A percentile compares a stretch with the other conserved stretches of the same genome.
phyloP scores from a whole-genome alignment of 306 rosid genomes.

The Leucaena leucocephala region DNA sequence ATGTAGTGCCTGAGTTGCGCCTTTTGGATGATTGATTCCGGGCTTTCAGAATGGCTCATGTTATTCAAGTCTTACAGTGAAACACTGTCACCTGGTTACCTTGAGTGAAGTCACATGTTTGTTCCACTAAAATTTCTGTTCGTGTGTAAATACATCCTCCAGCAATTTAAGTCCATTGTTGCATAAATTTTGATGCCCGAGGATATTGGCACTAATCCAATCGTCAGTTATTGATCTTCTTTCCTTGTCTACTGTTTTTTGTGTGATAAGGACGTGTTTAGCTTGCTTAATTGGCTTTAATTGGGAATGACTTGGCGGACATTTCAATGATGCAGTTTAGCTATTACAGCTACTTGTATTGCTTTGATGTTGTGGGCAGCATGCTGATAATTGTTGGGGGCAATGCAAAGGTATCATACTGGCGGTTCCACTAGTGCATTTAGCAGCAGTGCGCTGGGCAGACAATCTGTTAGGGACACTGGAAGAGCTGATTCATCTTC shows the following conservation, averaged over 20 bases:
- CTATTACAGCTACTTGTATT: conserved; percentile 47
- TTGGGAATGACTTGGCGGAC: conserved; percentile 38
- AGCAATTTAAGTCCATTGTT: conserved; percentile 24
- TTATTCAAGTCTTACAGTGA: conserved; percentile 11
- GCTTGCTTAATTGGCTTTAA: conserved; percentile 25
- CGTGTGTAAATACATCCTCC: conserved; percentile 5
- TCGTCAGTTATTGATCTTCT: conserved; percentile 8
- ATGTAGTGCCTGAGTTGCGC: background rate
- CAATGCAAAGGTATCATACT: conserved; percentile 91
- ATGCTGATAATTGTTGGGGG: conserved; percentile 86
- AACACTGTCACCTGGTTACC: background rate
- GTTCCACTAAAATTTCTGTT: conserved; percentile 17
- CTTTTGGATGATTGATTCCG: background rate
- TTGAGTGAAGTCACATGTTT: background rate
- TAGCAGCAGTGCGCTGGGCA: conserved; percentile 70
- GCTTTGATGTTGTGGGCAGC: conserved; percentile 79
- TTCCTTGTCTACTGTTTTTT: background rate
- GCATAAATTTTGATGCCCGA: conserved; percentile 14
- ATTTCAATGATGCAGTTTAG: conserved; percentile 50
- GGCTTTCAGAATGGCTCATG: conserved; percentile 5
- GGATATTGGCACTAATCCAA: conserved; percentile 1
- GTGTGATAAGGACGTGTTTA: background rate
- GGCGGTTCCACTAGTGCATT: conserved; percentile 94
- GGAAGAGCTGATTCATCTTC: conserved; percentile 82
- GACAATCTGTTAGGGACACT: conserved; percentile 79